Evolutionary conservation across 2,329 filamentous ascomycete genomes (phyloP).

Genomic region (Volutella citrinella): DNA sequence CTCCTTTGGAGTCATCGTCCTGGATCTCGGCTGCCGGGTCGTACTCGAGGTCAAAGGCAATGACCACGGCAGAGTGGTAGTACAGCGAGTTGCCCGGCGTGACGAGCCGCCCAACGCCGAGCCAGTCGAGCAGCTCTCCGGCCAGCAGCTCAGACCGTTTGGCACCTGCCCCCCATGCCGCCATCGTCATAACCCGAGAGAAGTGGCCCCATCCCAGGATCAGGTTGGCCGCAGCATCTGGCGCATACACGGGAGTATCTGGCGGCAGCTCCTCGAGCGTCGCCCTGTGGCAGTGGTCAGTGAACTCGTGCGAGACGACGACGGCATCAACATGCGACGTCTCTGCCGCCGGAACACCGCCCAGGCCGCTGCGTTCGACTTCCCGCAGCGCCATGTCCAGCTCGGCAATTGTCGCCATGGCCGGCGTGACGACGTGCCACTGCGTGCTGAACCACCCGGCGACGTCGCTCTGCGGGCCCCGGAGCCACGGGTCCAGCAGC

Average conservation of each 20-base stretch:
- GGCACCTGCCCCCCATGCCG: no score
- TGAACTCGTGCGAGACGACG: constrained; percentile 63
- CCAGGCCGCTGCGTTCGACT: no score
- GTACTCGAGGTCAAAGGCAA: constrained; percentile 45
- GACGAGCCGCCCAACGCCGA: constrained; percentile 57
- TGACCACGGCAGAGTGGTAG: constrained; percentile 60
- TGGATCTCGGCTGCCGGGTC: no score
- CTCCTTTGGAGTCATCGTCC: constrained; percentile 31
- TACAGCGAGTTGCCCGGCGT: constrained; percentile 53
- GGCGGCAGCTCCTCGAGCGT: constrained; percentile 55
- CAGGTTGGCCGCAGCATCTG: constrained; percentile 57
- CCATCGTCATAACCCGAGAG: no score
- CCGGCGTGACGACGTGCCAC: constrained; percentile 55
- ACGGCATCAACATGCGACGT: constrained; percentile 50
- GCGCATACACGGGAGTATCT: constrained; percentile 57
- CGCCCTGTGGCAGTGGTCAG: constrained; percentile 63
- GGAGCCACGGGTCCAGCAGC: constrained; percentile 64
- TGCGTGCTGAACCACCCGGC: constrained; percentile 64
- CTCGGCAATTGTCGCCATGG: constrained; percentile 51
- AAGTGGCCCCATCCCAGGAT: no score
- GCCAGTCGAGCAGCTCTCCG: constrained; percentile 60
- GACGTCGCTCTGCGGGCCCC: constrained; percentile 60
- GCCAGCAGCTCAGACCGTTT: no score
- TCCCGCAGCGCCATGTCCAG: no score
- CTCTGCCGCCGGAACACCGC: no score